phyloP scores from a whole-genome alignment of 352 stramenopile genomes.

The Pythium pyrilobum region DNA sequence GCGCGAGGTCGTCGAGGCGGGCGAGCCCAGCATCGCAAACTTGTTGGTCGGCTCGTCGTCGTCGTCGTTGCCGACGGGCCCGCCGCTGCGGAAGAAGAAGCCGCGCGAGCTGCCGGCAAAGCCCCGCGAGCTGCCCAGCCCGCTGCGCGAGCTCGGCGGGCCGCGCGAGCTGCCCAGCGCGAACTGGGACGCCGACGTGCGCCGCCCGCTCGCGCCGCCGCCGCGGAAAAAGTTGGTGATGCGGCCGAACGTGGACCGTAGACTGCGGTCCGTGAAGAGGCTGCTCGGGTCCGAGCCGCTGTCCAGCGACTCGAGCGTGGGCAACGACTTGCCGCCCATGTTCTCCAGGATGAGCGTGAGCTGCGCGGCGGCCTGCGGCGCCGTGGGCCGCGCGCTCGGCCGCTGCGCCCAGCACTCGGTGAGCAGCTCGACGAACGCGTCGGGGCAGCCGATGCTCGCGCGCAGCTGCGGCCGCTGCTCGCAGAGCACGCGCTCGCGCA shows the following conservation, averaged over 20 bases:
- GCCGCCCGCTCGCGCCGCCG: constrained; percentile 30
- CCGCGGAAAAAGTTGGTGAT: constrained; percentile 66
- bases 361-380: constrained; percentile 39
- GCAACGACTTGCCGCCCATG: constrained; percentile 35
- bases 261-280: constrained; percentile 21
- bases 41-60: constrained; percentile 18
- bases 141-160: constrained; percentile 7
- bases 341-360: constrained; percentile 51
- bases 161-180: constrained; percentile 3
- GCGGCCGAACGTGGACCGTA: constrained; percentile 41
- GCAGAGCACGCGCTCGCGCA: constrained; percentile 51
- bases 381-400: constrained; percentile 31
- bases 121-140: constrained; percentile 9
- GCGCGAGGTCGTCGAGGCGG: constrained; percentile 3
- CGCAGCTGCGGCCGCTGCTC: constrained; percentile 50
- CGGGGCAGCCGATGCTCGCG: constrained; percentile 36
- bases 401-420: constrained; percentile 57
- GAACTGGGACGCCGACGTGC: constrained; percentile 8
- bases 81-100: constrained; percentile 18
- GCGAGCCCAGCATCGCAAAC: constrained; percentile 27
- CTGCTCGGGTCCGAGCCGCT: constrained; percentile 56
- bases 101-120: constrained; percentile 11
- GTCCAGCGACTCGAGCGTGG: constrained; percentile 43
- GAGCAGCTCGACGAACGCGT: constrained; percentile 54
- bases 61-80: background rate